Evolutionary conservation across 176 grass and related monocot genomes (phyloP).

Genomic region (Oryza rufipogon): DNA sequence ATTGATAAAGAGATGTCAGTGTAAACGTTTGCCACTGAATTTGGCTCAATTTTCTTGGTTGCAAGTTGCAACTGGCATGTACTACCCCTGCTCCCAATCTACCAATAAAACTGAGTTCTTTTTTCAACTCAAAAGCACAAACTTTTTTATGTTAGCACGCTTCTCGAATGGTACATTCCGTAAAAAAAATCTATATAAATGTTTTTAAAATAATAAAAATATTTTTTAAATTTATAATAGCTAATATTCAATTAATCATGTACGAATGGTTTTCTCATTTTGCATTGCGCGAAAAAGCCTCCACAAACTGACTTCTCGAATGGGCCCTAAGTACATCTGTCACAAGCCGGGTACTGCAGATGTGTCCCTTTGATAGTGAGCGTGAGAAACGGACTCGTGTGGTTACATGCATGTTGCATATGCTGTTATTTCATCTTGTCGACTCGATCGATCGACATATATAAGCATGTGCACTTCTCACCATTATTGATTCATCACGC

Average conservation of each 20-base stretch:
- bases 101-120: too few relatives aligned
- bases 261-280: too few relatives aligned
- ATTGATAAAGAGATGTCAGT: not conserved
- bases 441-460: not conserved
- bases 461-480: not conserved
- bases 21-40: not conserved
- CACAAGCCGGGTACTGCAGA: not conserved
- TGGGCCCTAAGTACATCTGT: not conserved
- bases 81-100: too few relatives aligned
- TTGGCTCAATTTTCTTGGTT: not conserved
- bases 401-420: constrained; percentile 7
- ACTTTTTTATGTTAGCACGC: too few relatives aligned
- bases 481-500: not conserved
- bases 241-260: too few relatives aligned
- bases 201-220: too few relatives aligned
- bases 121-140: too few relatives aligned
- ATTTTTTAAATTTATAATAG: too few relatives aligned
- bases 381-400: not conserved
- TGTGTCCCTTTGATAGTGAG: not conserved
- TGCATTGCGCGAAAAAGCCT: too few relatives aligned
- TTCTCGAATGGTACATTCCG: too few relatives aligned
- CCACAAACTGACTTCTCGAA: too few relatives aligned
- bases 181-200: too few relatives aligned
- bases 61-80: not conserved
- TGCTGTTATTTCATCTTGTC: not conserved